Evolutionary conservation across 495 filamentous ascomycete genomes (phyloP).

Genomic region (Aspergillus panamensis): DNA sequence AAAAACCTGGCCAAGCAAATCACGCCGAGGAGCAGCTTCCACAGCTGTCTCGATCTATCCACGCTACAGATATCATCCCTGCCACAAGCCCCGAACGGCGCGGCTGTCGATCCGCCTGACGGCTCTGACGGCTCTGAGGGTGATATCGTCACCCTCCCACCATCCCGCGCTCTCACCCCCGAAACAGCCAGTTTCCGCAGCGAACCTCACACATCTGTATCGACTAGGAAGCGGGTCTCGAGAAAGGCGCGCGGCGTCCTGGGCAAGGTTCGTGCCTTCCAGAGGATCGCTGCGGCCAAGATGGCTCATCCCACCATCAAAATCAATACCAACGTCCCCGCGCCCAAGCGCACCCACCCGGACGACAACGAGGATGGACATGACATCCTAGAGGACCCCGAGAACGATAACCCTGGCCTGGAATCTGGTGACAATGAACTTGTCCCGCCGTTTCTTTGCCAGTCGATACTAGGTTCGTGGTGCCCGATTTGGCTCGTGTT

Average conservation of each 20-base stretch:
- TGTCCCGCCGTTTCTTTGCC: slow-evolving; percentile 44
- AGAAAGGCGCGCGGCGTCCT: slow-evolving; percentile 47
- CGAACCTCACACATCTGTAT: slow-evolving; percentile 31
- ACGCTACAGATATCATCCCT: slow-evolving; percentile 42
- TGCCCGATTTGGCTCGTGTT: slow-evolving; percentile 1
- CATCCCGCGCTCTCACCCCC: slow-evolving; percentile 35
- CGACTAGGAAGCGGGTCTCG: slow-evolving; percentile 36
- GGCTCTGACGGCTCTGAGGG: slow-evolving; percentile 29
- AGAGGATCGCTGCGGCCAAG: slow-evolving; percentile 42
- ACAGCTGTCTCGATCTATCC: slow-evolving; percentile 52
- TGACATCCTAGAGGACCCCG: slow-evolving; percentile 27
- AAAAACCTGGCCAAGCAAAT: slow-evolving; percentile 48
- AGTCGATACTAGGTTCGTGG: slow-evolving; percentile 41
- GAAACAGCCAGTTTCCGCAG: slow-evolving; percentile 32
- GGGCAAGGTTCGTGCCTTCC: slow-evolving; percentile 47
- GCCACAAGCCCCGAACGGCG: slow-evolving; percentile 26
- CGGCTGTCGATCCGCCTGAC: slow-evolving; percentile 26
- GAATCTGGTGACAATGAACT: slow-evolving; percentile 36
- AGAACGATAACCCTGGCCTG: slow-evolving; percentile 34
- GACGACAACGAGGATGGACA: slow-evolving; percentile 35
- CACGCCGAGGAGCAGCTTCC: slow-evolving; percentile 46
- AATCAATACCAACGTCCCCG: slow-evolving; percentile 44
- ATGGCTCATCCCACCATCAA: slow-evolving; percentile 48
- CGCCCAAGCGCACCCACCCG: slow-evolving; percentile 41
- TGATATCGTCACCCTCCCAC: slow-evolving; percentile 31